These are phyloP conservation scores for Leonotis leonurus DNA, from an alignment of 257 asterid genomes.

Conservation along the genomic window DNA sequence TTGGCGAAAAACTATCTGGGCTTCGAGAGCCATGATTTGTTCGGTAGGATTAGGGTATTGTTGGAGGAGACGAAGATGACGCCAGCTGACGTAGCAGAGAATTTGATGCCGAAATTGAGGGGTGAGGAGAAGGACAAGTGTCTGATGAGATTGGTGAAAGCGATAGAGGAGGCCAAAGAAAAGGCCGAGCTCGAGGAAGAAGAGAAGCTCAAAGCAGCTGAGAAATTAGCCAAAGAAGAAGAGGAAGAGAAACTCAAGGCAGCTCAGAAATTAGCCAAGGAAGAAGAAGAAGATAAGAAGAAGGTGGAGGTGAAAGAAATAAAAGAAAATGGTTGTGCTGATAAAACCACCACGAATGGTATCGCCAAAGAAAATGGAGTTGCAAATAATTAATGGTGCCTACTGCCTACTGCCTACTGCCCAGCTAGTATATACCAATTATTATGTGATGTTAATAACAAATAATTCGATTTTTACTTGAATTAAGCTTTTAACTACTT, in stretches of 20 bases:
- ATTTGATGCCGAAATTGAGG: constrained; percentile 42
- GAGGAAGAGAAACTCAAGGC: constrained; percentile 21
- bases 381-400: neutral
- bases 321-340: neutral
- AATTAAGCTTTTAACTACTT: no score
- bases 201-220: constrained; percentile 18
- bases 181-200: constrained; percentile 20
- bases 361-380: constrained; percentile 13
- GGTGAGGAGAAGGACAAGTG: constrained; percentile 27
- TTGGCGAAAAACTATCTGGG: constrained; percentile 30
- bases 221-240: constrained; percentile 11
- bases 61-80: constrained; percentile 29
- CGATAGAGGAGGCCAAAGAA: constrained; percentile 33
- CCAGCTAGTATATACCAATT: no score
- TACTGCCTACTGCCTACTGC: neutral
- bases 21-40: constrained; percentile 22
- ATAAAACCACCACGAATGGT: neutral
- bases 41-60: constrained; percentile 18
- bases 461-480: no score
- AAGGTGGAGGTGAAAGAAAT: neutral
- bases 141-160: constrained; percentile 30
- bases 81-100: constrained; percentile 47
- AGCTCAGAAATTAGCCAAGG: constrained; percentile 11
- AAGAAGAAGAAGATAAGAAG: neutral
- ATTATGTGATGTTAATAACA: no score